Conservation (phyloP, 352 stramenopile species). For the Globisporangium okanoganense region DNA sequence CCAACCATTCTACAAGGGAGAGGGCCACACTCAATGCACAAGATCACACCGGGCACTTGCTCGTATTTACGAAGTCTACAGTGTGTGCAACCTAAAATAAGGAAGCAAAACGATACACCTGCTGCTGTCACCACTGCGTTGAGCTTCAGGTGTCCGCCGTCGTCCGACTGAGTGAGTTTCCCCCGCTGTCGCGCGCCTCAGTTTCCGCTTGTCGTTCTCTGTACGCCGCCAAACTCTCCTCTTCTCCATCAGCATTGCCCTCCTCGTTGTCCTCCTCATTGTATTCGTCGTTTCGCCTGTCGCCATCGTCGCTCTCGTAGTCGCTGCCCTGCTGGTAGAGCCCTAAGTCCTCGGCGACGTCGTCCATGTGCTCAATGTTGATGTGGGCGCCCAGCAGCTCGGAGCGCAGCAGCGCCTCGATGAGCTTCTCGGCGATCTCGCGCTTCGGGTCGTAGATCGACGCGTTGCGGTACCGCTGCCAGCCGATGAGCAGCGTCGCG, state of each 20-base stretch:
- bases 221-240: background rate
- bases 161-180: too few relatives aligned
- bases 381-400: background rate
- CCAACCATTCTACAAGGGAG: too few relatives aligned
- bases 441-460: conserved; percentile 9
- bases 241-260: background rate
- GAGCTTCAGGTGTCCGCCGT: too few relatives aligned
- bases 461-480: conserved; percentile 11
- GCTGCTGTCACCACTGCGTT: too few relatives aligned
- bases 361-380: conserved; percentile 11
- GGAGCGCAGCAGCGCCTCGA: background rate
- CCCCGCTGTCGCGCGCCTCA: background rate
- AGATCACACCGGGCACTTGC: too few relatives aligned
- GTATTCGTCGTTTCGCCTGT: background rate
- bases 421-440: conserved; percentile 11
- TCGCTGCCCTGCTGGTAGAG: conserved; percentile 10
- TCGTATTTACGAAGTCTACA: too few relatives aligned
- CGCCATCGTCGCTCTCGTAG: background rate
- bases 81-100: too few relatives aligned
- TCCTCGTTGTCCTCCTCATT: background rate
- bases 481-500: conserved; percentile 11
- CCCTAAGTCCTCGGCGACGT: conserved; percentile 9
- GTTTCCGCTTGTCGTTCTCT: background rate
- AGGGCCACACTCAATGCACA: too few relatives aligned
- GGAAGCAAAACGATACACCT: too few relatives aligned